These are phyloP conservation scores for Neonectria hederae DNA, from an alignment of 2,329 filamentous ascomycete genomes.

Conservation along the genomic window DNA sequence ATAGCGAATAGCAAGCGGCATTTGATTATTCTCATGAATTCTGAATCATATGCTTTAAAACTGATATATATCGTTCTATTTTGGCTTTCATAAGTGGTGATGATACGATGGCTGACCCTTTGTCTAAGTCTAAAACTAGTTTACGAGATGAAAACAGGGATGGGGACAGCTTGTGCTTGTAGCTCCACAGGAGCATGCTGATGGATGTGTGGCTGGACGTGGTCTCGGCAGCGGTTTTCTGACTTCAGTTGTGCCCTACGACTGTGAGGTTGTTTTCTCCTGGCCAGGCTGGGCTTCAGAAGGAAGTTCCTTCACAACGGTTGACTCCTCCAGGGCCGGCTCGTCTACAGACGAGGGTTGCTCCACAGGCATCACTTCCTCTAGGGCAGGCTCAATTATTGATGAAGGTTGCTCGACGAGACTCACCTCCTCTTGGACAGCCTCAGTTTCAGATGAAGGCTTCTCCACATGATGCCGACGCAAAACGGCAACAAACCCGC, in stretches of 20 bases:
- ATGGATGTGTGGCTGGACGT: background rate
- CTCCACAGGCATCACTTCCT: background rate
- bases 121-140: background rate
- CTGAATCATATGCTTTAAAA: background rate
- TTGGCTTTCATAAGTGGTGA: background rate
- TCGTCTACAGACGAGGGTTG: background rate
- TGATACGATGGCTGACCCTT: background rate
- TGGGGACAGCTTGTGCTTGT: background rate
- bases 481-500: slow-evolving; percentile 53
- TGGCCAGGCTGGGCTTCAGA: background rate
- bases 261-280: background rate
- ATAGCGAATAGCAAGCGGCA: slow-evolving; percentile 45
- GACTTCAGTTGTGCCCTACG: background rate
- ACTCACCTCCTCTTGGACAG: slow-evolving; percentile 11
- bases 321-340: background rate
- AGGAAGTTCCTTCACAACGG: background rate
- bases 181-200: background rate
- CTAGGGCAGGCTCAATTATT: background rate
- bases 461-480: slow-evolving; percentile 44
- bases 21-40: slow-evolving; percentile 37
- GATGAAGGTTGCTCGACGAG: slow-evolving; percentile 11
- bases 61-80: slow-evolving; percentile 2
- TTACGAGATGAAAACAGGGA: background rate
- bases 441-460: slow-evolving; percentile 16
- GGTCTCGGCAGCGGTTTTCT: background rate